Evolutionary conservation across 2,329 filamentous ascomycete species (phyloP).

Genomic region (Pseudogymnoascus sp.): DNA sequence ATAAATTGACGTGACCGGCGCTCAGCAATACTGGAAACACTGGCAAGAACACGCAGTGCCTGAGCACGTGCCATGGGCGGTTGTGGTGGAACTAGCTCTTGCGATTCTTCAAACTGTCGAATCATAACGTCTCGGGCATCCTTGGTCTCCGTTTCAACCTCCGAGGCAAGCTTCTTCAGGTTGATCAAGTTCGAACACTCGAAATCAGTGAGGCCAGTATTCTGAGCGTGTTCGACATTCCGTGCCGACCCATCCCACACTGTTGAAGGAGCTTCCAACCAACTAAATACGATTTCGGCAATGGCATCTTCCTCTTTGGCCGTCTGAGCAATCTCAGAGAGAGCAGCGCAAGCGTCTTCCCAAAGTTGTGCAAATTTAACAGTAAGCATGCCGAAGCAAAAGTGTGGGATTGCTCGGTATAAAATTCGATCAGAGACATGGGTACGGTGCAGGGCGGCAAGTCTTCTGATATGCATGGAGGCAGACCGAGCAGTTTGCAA

Average conservation of each 20-base stretch:
- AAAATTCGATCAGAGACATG: slow-evolving; percentile 62
- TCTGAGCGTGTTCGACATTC: slow-evolving; percentile 29
- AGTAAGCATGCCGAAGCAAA: slow-evolving; percentile 82
- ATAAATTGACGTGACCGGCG: slow-evolving; percentile 77
- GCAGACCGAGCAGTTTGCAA: slow-evolving; percentile 68
- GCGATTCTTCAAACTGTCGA: slow-evolving; percentile 54
- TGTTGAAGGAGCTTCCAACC: slow-evolving; percentile 56
- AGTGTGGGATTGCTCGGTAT: slow-evolving; percentile 64
- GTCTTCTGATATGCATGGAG: slow-evolving; percentile 76
- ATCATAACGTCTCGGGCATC: slow-evolving; percentile 51
- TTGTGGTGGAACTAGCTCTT: slow-evolving; percentile 43
- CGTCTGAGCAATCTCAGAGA: slow-evolving; percentile 65
- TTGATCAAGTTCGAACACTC: slow-evolving; percentile 69
- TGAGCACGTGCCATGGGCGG: slow-evolving; percentile 59
- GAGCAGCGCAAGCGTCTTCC: slow-evolving; percentile 69
- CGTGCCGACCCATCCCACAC: slow-evolving; percentile 40
- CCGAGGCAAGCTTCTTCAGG: slow-evolving; percentile 43
- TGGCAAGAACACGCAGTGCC: slow-evolving; percentile 68
- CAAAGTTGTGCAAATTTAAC: slow-evolving; percentile 78
- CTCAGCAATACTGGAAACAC: slow-evolving; percentile 69
- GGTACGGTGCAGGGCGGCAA: slow-evolving; percentile 40
- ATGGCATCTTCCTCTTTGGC: slow-evolving; percentile 66
- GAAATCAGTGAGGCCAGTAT: slow-evolving; percentile 57
- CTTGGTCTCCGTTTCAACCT: slow-evolving; percentile 44
- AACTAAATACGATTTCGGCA: slow-evolving; percentile 64